A percentile compares a stretch with the other conserved stretches of the same genome.
Conservation (phyloP, 306 rosid genomes). For the Rosa rugosa region DNA sequence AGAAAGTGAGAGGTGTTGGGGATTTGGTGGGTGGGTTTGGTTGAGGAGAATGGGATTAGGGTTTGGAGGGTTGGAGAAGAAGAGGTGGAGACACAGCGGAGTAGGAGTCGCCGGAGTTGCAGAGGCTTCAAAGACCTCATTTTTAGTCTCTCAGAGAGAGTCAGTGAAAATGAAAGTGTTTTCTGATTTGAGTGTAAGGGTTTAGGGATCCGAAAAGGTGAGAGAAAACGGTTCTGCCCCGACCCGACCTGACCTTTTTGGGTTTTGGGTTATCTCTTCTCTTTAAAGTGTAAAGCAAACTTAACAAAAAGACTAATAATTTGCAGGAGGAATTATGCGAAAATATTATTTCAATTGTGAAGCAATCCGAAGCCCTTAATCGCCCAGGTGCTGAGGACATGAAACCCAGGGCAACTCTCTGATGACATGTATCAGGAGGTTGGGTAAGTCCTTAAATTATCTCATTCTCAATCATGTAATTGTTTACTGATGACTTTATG, state of each 20-base stretch:
- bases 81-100: slow-evolving; percentile 33
- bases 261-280: no score
- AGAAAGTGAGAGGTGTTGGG: slow-evolving; percentile 9
- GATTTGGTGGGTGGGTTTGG: slow-evolving; percentile 19
- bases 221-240: no score
- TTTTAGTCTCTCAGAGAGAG: not conserved
- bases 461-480: not conserved
- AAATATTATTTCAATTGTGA: slow-evolving; percentile 54
- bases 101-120: not conserved
- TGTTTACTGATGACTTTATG: no score
- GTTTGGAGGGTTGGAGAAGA: slow-evolving; percentile 11
- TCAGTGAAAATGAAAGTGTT: no score
- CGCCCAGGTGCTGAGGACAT: slow-evolving; percentile 72
- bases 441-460: slow-evolving; percentile 44
- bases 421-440: slow-evolving; percentile 80
- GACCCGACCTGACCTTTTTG: no score
- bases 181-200: no score
- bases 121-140: not conserved
- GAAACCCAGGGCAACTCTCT: slow-evolving; percentile 93
- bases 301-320: slow-evolving; percentile 24
- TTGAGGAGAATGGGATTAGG: not conserved
- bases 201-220: no score
- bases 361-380: slow-evolving; percentile 63
- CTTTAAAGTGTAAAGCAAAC: not conserved
- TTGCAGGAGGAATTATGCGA: slow-evolving; percentile 66